These are phyloP conservation scores for Boletus reticuloceps DNA, from an alignment of 768 basidiomycete genomes.

Conservation along the genomic window DNA sequence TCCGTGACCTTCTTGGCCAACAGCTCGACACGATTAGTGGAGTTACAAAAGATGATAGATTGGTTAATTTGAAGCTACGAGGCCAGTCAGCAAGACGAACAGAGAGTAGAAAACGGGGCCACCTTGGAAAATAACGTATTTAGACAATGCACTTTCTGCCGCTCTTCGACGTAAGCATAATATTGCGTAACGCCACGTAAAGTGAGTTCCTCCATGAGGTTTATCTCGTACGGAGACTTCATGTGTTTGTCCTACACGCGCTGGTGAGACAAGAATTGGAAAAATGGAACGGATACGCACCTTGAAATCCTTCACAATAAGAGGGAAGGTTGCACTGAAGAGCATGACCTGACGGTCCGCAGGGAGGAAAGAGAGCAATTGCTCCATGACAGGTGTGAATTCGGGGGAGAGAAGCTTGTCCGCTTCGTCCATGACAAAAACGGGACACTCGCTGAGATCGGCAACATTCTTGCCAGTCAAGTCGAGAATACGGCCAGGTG, in stretches of 20 bases:
- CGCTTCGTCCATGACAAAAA: conserved; percentile 99
- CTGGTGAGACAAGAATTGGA: conserved; percentile 7
- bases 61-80: conserved; percentile 98
- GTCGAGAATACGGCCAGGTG: conserved; percentile 94
- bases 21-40: conserved; percentile 98
- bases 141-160: conserved; percentile 98
- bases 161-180: conserved; percentile 98
- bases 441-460: conserved; percentile 89
- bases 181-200: conserved; percentile 98
- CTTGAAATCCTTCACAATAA: conserved; percentile 99
- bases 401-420: conserved; percentile 97
- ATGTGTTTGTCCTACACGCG: conserved; percentile 85
- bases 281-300: conserved; percentile 35
- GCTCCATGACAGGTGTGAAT: conserved; percentile 98
- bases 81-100: conserved; percentile 3
- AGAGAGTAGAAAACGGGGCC: background rate
- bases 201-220: conserved; percentile 99
- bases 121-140: conserved; percentile 99
- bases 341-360: conserved; percentile 93
- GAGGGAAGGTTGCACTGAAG: conserved; percentile 98
- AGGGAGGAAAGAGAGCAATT: conserved; percentile 83
- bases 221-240: conserved; percentile 94
- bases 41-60: conserved; percentile 99
- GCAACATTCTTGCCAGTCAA: conserved; percentile 90
- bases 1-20: conserved; percentile 99